Base-by-base conservation (phyloP, 2,329 filamentous ascomycete genomes). In the Colletotrichum agaves region DNA sequence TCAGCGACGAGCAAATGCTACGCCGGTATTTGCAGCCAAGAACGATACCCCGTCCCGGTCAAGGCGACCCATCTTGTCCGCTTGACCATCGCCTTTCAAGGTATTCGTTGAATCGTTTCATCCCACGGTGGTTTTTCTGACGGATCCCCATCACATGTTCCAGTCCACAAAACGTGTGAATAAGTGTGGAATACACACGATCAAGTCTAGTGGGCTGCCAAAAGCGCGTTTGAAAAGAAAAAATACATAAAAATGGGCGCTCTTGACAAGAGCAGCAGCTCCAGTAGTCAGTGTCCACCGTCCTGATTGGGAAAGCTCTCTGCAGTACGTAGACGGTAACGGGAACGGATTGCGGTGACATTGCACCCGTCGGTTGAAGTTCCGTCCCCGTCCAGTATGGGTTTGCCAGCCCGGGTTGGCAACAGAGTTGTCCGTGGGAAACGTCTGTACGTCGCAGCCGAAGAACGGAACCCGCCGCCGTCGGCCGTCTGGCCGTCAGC, bases 391-490 rank as follows among this genome's bases (percentile, higher is more conserved):
- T 41, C 27, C 31, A 49, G 35, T 12, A 33, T 43, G 33, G 10
- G 31, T 31, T 17, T 13, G 21, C 10, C 27, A 27, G 27, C 27
- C 6, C 27, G 27, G 27, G 27, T 46, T 39, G 27, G 46, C 37
- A 49, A 43, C 52, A 39, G 23, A 47, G 23, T 31, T 63, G 44
- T 33, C 52, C 46, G 21, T 63, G 37, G 52, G 23, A 49, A 59
- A 59, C 19, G 41, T 19, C 35, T 23, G 27, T 41, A 23, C 41
- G 41, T 56, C 37, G 58, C 49, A 63, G 64, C 37, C 39, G 52
- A 53, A 43, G 64, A 21, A 33, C 60, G 46, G 46, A 49, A 63
- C 19, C 19, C 59, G 43, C 63, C 44, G 59, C 63, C 13, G 12
- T 63, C 27, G 5, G 27, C 27, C 27, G 27, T 27, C 59, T n/a